A percentile compares a stretch with the other conserved stretches of the same genome.
phyloP scores from a whole-genome alignment of 306 rosid genomes.

The Dryas octopetala region DNA sequence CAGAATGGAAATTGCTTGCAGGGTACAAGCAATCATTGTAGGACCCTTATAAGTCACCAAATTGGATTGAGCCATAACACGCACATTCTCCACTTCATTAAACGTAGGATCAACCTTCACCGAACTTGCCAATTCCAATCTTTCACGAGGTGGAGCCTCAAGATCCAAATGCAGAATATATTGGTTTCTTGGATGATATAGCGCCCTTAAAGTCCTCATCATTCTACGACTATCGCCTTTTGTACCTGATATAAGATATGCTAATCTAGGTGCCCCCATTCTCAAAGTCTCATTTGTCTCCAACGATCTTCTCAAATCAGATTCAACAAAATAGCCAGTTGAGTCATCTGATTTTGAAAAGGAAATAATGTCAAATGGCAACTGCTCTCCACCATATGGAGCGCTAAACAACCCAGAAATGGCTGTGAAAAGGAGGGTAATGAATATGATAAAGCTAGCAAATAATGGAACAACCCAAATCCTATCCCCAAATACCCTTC shows the following conservation, averaged over 20 bases:
- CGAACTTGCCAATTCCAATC: constrained; percentile 79
- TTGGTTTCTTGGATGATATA: constrained; percentile 91
- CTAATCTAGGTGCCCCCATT: constrained; percentile 68
- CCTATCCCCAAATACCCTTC: constrained; percentile 79
- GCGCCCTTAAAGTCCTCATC: constrained; percentile 93
- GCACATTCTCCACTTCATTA: constrained; percentile 83
- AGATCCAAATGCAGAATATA: constrained; percentile 92
- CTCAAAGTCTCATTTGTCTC: constrained; percentile 28
- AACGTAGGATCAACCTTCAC: constrained; percentile 83
- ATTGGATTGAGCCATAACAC: constrained; percentile 75
- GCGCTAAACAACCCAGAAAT: constrained; percentile 52
- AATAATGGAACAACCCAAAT: constrained; percentile 84
- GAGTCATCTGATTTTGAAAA: constrained; percentile 57
- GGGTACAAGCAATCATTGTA: constrained; percentile 95
- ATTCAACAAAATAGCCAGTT: constrained; percentile 64
- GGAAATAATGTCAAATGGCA: constrained; percentile 53
- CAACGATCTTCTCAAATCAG: constrained; percentile 49
- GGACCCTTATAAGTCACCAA: constrained; percentile 98
- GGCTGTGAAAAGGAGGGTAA: constrained; percentile 61
- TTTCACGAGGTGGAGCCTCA: constrained; percentile 96
- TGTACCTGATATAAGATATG: constrained; percentile 93
- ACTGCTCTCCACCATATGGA: constrained; percentile 51
- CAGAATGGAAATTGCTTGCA: constrained; percentile 88
- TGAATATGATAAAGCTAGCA: constrained; percentile 68
- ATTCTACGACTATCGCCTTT: constrained; percentile 93